These are phyloP conservation scores for Lasiosphaeris hirsuta DNA, from an alignment of 495 filamentous ascomycete species.

Conservation along the genomic window DNA sequence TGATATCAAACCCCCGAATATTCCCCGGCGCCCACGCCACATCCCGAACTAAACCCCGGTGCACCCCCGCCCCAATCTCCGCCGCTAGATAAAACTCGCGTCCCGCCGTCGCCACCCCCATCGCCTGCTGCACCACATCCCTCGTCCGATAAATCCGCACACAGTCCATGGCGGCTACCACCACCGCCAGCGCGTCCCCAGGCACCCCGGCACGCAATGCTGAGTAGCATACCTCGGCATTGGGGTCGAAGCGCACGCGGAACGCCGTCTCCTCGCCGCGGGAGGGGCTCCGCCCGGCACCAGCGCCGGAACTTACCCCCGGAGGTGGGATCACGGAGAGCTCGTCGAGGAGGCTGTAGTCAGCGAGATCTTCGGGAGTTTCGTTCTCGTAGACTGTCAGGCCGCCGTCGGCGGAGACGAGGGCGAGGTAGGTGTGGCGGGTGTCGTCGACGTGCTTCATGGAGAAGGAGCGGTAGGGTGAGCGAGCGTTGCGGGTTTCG, in stretches of 20 bases:
- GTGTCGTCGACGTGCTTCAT: conserved; percentile 68
- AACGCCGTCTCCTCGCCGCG: conserved; percentile 84
- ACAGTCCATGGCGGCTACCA: conserved; percentile 77
- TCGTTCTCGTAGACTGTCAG: conserved; percentile 82
- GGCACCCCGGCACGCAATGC: conserved; percentile 73
- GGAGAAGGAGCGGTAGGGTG: conserved; percentile 66
- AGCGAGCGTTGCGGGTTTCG: conserved; percentile 39
- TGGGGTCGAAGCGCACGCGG: conserved; percentile 79
- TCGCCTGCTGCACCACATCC: conserved; percentile 52
- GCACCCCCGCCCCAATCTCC: conserved; percentile 56
- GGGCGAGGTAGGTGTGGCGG: conserved; percentile 73
- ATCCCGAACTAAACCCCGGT: conserved; percentile 78
- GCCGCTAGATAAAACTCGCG: conserved; percentile 75
- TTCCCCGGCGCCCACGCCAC: conserved; percentile 91
- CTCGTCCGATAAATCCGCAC: conserved; percentile 76
- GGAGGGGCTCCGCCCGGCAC: conserved; percentile 1
- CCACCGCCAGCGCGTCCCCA: conserved; percentile 66
- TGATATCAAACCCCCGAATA: conserved; percentile 78
- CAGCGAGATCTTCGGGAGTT: conserved; percentile 73
- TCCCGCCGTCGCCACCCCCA: conserved; percentile 47
- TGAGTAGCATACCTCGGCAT: conserved; percentile 71
- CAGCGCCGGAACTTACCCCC: not conserved
- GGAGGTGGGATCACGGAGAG: conserved; percentile 56
- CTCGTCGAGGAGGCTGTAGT: conserved; percentile 71
- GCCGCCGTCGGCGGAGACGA: conserved; percentile 75